Evolutionary conservation across 306 rosid genomes (phyloP).

Genomic region (Trifolium pratense): DNA sequence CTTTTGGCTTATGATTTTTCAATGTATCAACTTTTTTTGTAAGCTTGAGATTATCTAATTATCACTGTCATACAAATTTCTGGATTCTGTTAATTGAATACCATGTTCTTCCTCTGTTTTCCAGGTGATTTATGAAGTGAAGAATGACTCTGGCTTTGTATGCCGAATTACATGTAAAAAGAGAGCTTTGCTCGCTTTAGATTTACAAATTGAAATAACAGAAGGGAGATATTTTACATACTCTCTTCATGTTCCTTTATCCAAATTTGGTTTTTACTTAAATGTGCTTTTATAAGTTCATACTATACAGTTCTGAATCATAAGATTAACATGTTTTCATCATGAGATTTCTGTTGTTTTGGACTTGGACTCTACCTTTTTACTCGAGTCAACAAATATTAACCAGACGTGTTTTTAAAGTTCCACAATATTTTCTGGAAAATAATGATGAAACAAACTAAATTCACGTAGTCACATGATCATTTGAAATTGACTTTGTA

Average conservation of each 20-base stretch:
- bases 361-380: background rate
- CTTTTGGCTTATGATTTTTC: background rate
- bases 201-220: constrained; percentile 52
- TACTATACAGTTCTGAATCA: constrained; percentile 27
- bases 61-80: background rate
- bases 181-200: constrained; percentile 38
- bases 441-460: background rate
- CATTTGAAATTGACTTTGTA: background rate
- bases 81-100: constrained; percentile 15
- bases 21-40: background rate
- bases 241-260: constrained; percentile 28
- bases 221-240: constrained; percentile 42
- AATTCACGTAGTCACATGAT: background rate
- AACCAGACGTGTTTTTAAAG: background rate
- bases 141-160: constrained; percentile 36
- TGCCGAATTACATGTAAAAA: constrained; percentile 15
- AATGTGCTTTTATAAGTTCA: constrained; percentile 12
- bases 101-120: constrained; percentile 21
- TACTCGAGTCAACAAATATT: background rate
- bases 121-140: constrained; percentile 60
- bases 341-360: background rate
- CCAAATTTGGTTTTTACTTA: constrained; percentile 25
- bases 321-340: constrained; percentile 12
- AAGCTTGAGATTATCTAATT: background rate
- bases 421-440: background rate